Conservation (phyloP, 1,284 basidiomycete genomes). For the Sporisorium exsertum region DNA sequence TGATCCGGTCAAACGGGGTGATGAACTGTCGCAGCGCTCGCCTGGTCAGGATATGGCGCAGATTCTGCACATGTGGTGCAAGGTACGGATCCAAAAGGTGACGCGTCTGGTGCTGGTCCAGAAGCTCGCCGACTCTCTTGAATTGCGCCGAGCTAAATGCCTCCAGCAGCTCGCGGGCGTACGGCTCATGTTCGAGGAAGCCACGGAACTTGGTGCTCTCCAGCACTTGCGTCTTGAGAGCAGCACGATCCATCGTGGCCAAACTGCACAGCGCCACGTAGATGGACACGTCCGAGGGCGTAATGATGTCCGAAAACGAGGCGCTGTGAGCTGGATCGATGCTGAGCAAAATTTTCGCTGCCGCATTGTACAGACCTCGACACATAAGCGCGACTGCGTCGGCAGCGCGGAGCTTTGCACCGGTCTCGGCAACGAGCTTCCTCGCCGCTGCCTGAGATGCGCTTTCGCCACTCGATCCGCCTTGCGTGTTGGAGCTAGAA, state of each 20-base stretch:
- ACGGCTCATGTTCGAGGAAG: constrained; percentile 86
- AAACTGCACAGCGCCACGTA: constrained; percentile 84
- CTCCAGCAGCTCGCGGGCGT: constrained; percentile 82
- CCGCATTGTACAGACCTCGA: constrained; percentile 79
- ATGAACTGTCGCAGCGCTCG: constrained; percentile 76
- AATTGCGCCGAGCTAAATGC: constrained; percentile 85
- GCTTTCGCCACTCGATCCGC: constrained; percentile 22
- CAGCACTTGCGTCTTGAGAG: constrained; percentile 77
- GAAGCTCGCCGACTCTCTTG: constrained; percentile 79
- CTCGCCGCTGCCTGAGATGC: constrained; percentile 31
- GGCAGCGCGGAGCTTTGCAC: constrained; percentile 83
- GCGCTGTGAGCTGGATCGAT: constrained; percentile 71
- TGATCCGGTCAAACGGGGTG: constrained; percentile 83
- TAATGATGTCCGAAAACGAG: constrained; percentile 74
- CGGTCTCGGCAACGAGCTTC: constrained; percentile 69
- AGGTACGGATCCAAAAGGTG: constrained; percentile 83
- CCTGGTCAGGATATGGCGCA: constrained; percentile 68
- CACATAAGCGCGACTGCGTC: constrained; percentile 80
- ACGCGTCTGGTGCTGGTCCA: constrained; percentile 77
- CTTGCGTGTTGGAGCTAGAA: constrained; percentile 10
- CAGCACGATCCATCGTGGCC: constrained; percentile 77
- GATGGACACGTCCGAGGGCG: constrained; percentile 82
- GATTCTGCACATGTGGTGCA: constrained; percentile 71
- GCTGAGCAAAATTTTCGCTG: constrained; percentile 78
- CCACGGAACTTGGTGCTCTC: constrained; percentile 78